A percentile compares a stretch with the other conserved stretches of the same genome.
Conservation (phyloP, 805 yeast genomes). For the Alloascoidea hylecoeti region DNA sequence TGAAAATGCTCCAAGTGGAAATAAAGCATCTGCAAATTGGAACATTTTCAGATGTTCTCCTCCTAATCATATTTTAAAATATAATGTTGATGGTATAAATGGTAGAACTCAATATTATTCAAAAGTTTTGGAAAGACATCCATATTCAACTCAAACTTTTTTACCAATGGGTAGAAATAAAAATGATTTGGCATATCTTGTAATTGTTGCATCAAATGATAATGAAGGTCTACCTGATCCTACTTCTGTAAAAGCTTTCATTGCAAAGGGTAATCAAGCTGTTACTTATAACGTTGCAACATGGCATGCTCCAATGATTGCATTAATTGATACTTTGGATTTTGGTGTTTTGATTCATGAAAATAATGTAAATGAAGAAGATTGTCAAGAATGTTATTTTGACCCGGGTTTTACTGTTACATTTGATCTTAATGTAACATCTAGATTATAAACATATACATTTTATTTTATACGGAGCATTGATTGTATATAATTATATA, state of each 20-base stretch:
- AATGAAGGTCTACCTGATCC: slow-evolving; percentile 43
- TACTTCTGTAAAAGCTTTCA: slow-evolving; percentile 46
- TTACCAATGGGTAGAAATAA: slow-evolving; percentile 69
- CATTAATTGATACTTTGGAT: slow-evolving; percentile 52
- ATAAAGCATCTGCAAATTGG: slow-evolving; percentile 50
- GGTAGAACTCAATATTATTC: slow-evolving; percentile 25
- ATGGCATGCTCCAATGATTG: slow-evolving; percentile 98
- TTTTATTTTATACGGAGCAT: too few species aligned
- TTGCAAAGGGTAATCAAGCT: slow-evolving; percentile 73
- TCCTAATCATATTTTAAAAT: slow-evolving; percentile 42
- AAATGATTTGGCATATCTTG: slow-evolving; percentile 44
- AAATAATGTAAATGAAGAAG: slow-evolving; percentile 65
- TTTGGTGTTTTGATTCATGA: slow-evolving; percentile 86
- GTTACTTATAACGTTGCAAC: slow-evolving; percentile 76
- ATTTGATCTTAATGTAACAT: too few species aligned
- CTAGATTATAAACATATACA: too few species aligned
- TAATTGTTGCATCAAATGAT: slow-evolving; percentile 60
- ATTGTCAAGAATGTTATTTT: slow-evolving; percentile 68
- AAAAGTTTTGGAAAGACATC: slow-evolving; percentile 81
- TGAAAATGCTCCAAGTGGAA: slow-evolving; percentile 28
- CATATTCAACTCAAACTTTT: slow-evolving; percentile 78
- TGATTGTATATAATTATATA: too few species aligned
- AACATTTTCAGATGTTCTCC: slow-evolving; percentile 75
- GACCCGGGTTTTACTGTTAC: slow-evolving; percentile 37
- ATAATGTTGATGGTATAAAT: slow-evolving; percentile 6